Percentiles rank a stretch among this genome's conserved stretches.
These are phyloP conservation scores for Trichosporon sp. DNA, from an alignment of 1,284 basidiomycete genomes.

Conservation along the genomic window DNA sequence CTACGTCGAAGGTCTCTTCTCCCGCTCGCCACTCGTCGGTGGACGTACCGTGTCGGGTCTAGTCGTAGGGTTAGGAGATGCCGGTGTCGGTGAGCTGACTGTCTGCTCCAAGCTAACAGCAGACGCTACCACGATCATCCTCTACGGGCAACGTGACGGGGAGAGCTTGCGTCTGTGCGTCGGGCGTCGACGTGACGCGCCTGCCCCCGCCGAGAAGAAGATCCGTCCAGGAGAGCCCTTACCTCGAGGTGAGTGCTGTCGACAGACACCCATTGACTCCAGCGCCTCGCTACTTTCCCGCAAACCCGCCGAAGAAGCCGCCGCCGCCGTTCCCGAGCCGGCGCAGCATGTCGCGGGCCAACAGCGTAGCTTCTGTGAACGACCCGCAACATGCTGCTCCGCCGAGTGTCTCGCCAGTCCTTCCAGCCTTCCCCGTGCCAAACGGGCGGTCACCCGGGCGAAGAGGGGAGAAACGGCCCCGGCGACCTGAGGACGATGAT, in stretches of 20 bases:
- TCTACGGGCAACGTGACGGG: slow-evolving; percentile 30
- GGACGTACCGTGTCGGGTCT: slow-evolving; percentile 47
- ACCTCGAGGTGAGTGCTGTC: slow-evolving; percentile 46
- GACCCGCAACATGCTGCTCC: slow-evolving; percentile 23
- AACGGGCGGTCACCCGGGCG: slow-evolving; percentile 47
- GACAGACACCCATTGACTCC: slow-evolving; percentile 8
- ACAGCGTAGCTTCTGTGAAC: slow-evolving; percentile 37
- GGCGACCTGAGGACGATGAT: slow-evolving; percentile 28
- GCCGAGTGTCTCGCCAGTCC: not conserved
- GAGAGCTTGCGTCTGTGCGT: slow-evolving; percentile 41
- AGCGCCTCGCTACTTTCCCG: slow-evolving; percentile 48
- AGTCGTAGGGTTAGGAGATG: slow-evolving; percentile 52
- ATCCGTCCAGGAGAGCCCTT: slow-evolving; percentile 55
- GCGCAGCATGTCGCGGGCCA: slow-evolving; percentile 32
- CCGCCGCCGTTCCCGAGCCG: slow-evolving; percentile 38
- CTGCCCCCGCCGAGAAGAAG: slow-evolving; percentile 41
- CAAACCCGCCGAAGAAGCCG: slow-evolving; percentile 38
- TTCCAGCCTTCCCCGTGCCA: not conserved
- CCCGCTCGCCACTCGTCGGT: slow-evolving; percentile 32
- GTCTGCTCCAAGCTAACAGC: not conserved
- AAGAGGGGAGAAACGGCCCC: slow-evolving; percentile 49
- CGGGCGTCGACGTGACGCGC: slow-evolving; percentile 38
- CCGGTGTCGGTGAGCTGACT: slow-evolving; percentile 35
- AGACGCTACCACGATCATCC: slow-evolving; percentile 24
- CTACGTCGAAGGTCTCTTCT: slow-evolving; percentile 48